Evolutionary conservation across 1,139 yeast genomes (phyloP), one percentile per base, ranked within the genome.

Genomic region (Pichia sp.): DNA sequence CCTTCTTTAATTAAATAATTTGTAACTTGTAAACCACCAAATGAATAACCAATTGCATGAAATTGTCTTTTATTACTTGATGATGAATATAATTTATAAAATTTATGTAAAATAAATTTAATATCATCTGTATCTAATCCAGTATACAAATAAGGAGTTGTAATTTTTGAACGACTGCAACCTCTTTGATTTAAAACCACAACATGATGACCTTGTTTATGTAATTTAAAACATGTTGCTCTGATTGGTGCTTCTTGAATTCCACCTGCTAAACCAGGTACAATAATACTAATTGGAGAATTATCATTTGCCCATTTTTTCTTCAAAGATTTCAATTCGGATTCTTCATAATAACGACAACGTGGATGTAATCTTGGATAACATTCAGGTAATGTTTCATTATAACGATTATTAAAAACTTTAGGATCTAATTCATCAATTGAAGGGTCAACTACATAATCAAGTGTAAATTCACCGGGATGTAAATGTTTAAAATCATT

Each of bases 251-350:
- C 79, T 57, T 89, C 96, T 56, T 86, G 95, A 24, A 94, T 81
- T 1, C 96, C 96, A 31, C 96, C 96, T 9, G 86, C 89, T 30
- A 89, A 71, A 0, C 96, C 97, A 57, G 89, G 96, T 37, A 80
- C 63, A 15, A 83, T 68, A 16, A 88, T 72, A 25, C 82, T 73
- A 42, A 88, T 64, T 3, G 96, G 95, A 42, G 67, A 70, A 3
- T 60, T 53, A 8, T 65, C 60, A 20, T 63, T 66, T 3, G 57
- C 34, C 59, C 60, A 43, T 11, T 26, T 28, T 23, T 43, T 16
- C 5, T 54, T 54, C 3, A 54, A 55, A 37, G 63, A 30, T 2
- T 36, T 33, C n/a, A 72, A 43, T 56, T 80, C 87, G 6, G 64
- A 67, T 2, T 71, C 66, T 4, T 72, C 66, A 52, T 86, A 69